These are phyloP conservation scores for Chaetomium tenue DNA, from an alignment of 495 filamentous ascomycete genomes.

Conservation along the genomic window DNA sequence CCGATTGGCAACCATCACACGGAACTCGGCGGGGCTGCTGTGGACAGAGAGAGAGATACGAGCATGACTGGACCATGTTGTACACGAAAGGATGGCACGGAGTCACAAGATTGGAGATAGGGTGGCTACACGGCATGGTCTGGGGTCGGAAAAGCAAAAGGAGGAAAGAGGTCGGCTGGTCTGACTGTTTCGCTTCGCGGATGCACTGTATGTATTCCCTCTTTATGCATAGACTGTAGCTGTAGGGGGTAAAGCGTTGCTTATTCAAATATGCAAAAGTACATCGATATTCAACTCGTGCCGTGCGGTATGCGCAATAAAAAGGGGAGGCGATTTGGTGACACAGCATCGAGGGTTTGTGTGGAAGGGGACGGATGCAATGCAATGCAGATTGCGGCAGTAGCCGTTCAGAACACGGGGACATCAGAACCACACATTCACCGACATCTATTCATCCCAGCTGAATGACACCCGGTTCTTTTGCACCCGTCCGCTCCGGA, in stretches of 20 bases:
- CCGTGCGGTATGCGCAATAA: neutral
- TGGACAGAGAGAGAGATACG: conserved; percentile 22
- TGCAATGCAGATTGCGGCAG: too few relatives aligned
- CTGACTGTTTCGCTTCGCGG: conserved; percentile 16
- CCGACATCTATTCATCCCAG: neutral
- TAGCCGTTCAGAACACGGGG: too few relatives aligned
- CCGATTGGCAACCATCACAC: conserved; percentile 8
- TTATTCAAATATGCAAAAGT: neutral
- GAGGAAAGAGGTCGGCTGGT: conserved; percentile 14
- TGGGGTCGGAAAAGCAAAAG: conserved; percentile 10
- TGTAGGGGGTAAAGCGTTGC: neutral
- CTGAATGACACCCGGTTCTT: neutral
- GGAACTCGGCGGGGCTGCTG: conserved; percentile 9
- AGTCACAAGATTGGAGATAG: conserved; percentile 16
- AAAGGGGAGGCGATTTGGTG: neutral
- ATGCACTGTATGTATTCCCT: neutral
- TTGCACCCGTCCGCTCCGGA: neutral
- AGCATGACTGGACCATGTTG: conserved; percentile 17
- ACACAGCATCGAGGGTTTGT: too few relatives aligned
- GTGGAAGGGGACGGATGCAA: neutral
- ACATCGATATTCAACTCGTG: neutral
- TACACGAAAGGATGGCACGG: conserved; percentile 8
- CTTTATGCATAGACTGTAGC: neutral
- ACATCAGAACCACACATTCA: too few relatives aligned
- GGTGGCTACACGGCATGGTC: conserved; percentile 19